Base-by-base conservation (phyloP, 2,329 filamentous ascomycete species). In the Beauveria sp. region DNA sequence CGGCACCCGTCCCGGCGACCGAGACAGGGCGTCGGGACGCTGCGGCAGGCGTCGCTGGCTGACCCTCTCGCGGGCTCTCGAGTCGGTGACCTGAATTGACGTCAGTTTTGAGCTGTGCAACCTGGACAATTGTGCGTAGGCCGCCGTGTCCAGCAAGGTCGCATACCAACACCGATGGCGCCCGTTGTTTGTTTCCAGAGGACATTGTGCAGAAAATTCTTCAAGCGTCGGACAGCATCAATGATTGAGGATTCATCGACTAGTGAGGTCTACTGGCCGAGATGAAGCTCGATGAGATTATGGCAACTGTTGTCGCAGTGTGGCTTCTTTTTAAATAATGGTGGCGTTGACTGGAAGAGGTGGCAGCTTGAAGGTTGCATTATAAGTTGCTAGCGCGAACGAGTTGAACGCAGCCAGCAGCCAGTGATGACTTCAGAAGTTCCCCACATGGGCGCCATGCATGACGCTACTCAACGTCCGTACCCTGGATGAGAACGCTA, bases 1-100 rank as follows among this genome's bases (percentile, higher is more conserved):
- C 67, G 81, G 79, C 66, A 71, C 68, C 18, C 72, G 73, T 20
- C 68, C 69, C 3, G 69, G 67, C 10, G 69, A 65, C 2, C 68
- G 70, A 42, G 71, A 62, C 43, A 65, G 66, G 5, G 72, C 71
- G 30, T 72, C 72, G 38, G 72, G 72, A 6, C 74, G 73, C 45
- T 71, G 69, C 8, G 72, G 66, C n/a, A 59, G 46, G 42, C 72
- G 68, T 58, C 75, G 69, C 53, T 70, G 72, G 42, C 69, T 65
- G 6, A 69, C 66, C 38, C 75, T 68, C 58, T 77, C 72, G 62
- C 75, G 67, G 43, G 58, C 58, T 61, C 58, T 49, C 59, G 75
- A 70, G 65, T 78, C 75, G 55, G 71, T 75, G 58, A 78, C 73
- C 72, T 73, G 60, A 6, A n/a, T 50, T 16, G 24, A 8, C 24